These are phyloP conservation scores for Potentilla sterilis DNA, from an alignment of 306 rosid species.

Conservation along the genomic window DNA sequence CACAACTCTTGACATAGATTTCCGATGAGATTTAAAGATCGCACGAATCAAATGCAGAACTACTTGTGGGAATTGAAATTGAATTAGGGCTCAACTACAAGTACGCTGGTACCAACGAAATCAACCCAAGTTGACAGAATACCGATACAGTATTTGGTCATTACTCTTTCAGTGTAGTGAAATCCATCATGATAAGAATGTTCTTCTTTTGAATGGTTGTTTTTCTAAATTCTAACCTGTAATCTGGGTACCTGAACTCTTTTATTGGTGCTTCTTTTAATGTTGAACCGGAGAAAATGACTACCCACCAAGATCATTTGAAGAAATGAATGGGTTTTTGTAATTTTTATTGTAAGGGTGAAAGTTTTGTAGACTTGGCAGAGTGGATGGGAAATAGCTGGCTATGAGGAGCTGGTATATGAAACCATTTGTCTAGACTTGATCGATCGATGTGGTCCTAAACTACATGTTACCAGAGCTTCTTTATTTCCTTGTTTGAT, in stretches of 20 bases:
- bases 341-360: background rate
- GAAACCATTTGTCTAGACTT: background rate
- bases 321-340: background rate
- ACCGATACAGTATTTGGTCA: too few species aligned
- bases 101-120: too few species aligned
- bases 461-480: background rate
- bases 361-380: background rate
- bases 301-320: slow-evolving; percentile 10
- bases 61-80: too few species aligned
- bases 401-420: background rate
- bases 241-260: background rate
- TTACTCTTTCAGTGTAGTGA: too few species aligned
- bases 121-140: too few species aligned
- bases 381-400: slow-evolving; percentile 2
- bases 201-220: too few species aligned
- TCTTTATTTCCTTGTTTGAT: background rate
- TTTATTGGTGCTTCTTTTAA: background rate
- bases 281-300: slow-evolving; percentile 5
- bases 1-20: too few species aligned
- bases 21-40: too few species aligned
- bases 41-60: too few species aligned
- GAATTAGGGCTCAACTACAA: too few species aligned
- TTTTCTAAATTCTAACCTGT: background rate
- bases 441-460: slow-evolving; percentile 1
- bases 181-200: too few species aligned